A percentile compares a stretch with the other conserved stretches of the same genome.
phyloP scores from a whole-genome alignment of 495 filamentous ascomycete genomes.

The Aspergillus ellipticus region DNA sequence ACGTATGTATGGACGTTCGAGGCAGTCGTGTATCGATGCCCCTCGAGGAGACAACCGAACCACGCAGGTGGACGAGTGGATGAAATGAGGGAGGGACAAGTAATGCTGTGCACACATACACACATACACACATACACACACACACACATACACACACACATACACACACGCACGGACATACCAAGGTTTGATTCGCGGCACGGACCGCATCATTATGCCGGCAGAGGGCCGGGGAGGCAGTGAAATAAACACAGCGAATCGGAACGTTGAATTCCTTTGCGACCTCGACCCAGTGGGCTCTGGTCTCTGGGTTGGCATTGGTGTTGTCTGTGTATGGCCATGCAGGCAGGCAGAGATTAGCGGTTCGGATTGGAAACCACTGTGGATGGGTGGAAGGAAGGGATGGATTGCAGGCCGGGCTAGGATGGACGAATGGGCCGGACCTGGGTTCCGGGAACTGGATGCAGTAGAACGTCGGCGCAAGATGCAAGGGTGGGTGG shows the following conservation, averaged over 20 bases:
- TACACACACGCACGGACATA: constrained; percentile 11
- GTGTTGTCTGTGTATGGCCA: constrained; percentile 69
- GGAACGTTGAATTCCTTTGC: constrained; percentile 66
- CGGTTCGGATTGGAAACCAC: not conserved
- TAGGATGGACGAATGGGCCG: constrained; percentile 1
- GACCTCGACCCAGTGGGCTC: constrained; percentile 70
- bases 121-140: constrained; percentile 16
- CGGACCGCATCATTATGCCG: constrained; percentile 88
- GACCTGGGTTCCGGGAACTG: not conserved
- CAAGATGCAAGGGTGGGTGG: constrained; percentile 16
- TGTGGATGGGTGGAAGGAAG: too few relatives aligned
- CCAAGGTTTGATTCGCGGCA: constrained; percentile 56
- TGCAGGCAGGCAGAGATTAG: not conserved
- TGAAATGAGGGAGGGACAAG: not conserved
- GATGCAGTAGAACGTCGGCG: constrained; percentile 7
- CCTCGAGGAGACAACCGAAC: not conserved
- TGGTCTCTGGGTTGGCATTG: constrained; percentile 73
- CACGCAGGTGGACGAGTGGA: not conserved
- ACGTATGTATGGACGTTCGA: too few relatives aligned
- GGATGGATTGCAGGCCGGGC: not conserved
- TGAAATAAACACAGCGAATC: constrained; percentile 85
- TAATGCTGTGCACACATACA: not conserved
- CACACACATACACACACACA: constrained; percentile 2
- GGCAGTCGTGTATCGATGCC: too few relatives aligned
- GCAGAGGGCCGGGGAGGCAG: constrained; percentile 65